Percentiles rank a stretch among this genome's conserved stretches.
Conservation (phyloP, 2,329 filamentous ascomycete species). For the Cadophora sp. region DNA sequence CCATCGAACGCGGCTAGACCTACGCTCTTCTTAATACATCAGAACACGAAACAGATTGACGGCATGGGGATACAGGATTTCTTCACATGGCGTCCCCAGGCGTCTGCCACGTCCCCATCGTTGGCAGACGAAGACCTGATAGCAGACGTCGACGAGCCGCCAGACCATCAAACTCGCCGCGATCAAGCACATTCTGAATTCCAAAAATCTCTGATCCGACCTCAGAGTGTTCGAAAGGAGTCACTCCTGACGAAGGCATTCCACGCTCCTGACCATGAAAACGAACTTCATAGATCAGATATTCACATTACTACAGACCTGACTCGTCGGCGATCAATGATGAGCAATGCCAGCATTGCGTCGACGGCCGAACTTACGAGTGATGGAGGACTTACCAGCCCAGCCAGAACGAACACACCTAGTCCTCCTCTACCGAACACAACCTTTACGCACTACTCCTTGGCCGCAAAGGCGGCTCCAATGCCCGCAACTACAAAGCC, state of each 20-base stretch:
- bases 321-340: conserved; percentile 59
- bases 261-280: conserved; percentile 70
- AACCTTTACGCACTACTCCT: conserved; percentile 48
- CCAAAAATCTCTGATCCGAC: conserved; percentile 49
- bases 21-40: conserved; percentile 15
- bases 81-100: conserved; percentile 54
- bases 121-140: conserved; percentile 66
- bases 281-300: conserved; percentile 52
- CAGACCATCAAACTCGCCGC: conserved; percentile 58
- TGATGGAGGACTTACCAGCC: conserved; percentile 89
- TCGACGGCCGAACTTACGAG: conserved; percentile 95
- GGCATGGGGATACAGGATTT: conserved; percentile 46
- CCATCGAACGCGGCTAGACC: not conserved
- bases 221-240: conserved; percentile 65
- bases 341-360: conserved; percentile 79
- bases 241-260: conserved; percentile 90
- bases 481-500: conserved; percentile 24
- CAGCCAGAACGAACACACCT: conserved; percentile 84
- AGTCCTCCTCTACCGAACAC: conserved; percentile 81
- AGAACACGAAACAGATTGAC: conserved; percentile 31
- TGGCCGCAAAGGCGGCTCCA: conserved; percentile 33
- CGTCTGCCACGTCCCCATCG: conserved; percentile 41
- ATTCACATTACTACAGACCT: conserved; percentile 49
- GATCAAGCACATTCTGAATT: conserved; percentile 36
- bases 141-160: conserved; percentile 87